These are phyloP conservation scores for Ophiostoma ulmi DNA, from an alignment of 2,329 filamentous ascomycete species.

Conservation along the genomic window DNA sequence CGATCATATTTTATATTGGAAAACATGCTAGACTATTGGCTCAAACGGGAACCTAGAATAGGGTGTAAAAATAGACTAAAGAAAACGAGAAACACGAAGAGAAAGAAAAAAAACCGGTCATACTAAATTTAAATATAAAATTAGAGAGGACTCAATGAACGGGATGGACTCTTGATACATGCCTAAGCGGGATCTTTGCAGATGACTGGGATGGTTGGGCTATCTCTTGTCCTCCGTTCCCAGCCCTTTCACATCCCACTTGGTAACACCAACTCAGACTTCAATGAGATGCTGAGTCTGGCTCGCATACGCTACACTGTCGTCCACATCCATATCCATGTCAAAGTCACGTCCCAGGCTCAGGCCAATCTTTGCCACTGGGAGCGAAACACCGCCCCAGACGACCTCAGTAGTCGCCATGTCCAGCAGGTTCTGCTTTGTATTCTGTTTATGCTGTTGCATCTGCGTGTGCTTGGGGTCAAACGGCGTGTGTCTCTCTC, in stretches of 20 bases:
- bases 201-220: background rate
- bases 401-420: constrained; percentile 17
- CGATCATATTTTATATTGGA: background rate
- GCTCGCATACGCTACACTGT: background rate
- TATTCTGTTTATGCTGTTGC: background rate
- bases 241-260: background rate
- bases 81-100: background rate
- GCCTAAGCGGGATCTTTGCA: background rate
- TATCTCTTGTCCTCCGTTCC: background rate
- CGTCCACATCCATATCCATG: background rate
- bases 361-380: background rate
- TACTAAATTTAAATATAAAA: background rate
- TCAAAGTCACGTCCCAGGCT: too few species aligned
- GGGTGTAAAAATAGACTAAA: background rate
- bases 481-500: background rate
- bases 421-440: constrained; percentile 15
- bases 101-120: background rate
- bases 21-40: too few species aligned
- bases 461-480: background rate
- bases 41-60: background rate
- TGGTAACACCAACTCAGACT: background rate
- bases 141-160: background rate
- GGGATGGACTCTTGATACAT: background rate
- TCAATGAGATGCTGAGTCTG: background rate
- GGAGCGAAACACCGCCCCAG: constrained; percentile 18